Base-by-base conservation (phyloP, 139 green algal genomes). In the Nannochloris sp. region DNA sequence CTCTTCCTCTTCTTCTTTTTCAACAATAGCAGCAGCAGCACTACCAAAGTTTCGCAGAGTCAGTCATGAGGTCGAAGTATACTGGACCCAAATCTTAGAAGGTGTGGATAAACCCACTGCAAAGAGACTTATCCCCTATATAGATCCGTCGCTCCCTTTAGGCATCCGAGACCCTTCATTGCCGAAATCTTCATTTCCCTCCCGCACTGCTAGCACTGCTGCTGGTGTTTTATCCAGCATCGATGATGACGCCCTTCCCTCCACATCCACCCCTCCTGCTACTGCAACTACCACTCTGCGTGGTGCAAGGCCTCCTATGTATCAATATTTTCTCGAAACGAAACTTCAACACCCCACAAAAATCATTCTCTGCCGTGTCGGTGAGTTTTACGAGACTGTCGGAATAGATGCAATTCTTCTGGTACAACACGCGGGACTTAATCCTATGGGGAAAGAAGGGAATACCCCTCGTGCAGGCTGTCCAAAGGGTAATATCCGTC, bases 341-440 rank as follows among this genome's bases (percentile, higher is more conserved):
- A 36, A 64, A 33, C 27, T 65, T 23, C 76, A 87, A 38, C 61
- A 85, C 62, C 76, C 80, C 6, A 75, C 60, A 25, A 77, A 78
- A 3, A 65, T 85, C 12, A 25, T 75, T 4, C 60, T 87, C 15
- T 64, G 83, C 0, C 56, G 78, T 56, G 77, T 93, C 3, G 89
- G 90, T 4, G 82, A 92, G 38, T 97, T 96, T 38, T 97, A 92
- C 65, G 90, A 97, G 73, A 61, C 74, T 1, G 65, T 88, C 9
- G 90, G 90, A 14, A 85, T 83, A 24, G 91, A 97, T 57, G 90
- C 91, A 4, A 76, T 92, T 24, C 55, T 95, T 60, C 70, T 96
- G 60, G 81, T 93, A 46, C 77, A 95, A 80, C 65, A 87, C 59
- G 75, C 67, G 7, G 80, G 81, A 9, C 77, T 95, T 27, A 96